Evolutionary conservation across 257 asterid species (phyloP), one percentile per base, ranked within the genome.

Genomic region (Dorcoceras hygrometricum): DNA sequence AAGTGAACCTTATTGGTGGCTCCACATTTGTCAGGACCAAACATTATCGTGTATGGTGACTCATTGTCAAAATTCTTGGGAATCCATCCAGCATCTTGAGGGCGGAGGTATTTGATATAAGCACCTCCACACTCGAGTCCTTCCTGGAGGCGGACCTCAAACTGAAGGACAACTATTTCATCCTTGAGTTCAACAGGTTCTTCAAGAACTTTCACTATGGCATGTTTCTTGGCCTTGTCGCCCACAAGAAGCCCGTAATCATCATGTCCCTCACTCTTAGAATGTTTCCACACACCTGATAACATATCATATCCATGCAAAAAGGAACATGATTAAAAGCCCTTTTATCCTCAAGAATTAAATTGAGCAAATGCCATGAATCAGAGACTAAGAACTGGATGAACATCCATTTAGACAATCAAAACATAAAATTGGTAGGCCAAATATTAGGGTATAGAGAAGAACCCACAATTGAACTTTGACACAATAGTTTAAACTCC

Each of bases 111-210:
- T 77, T 93, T 93, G 64, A 93, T 57, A 68, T 93, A 93, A 67
- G 99, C 99, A 70, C 97, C 99, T 62, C 99, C 99, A 72, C 99
- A 90, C 68, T 93, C 99, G 22, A 90, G 97, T 16, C 99, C 97
- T 2, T 84, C 79, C 74, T 93, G 99, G 69, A 93, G 88, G 68
- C 99, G 97, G 46, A 81, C 94, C 76, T 93, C 99, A 23, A 73
- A 93, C 46, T 93, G 99, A 59, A 93, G 97, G 34, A 90, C 95
- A 62, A 81, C 51, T 2, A 96, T 85, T 69, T 82, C 87, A 39
- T 86, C 97, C 80, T 85, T 85, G 48, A 86, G 89, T 62, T 80
- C 75, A 53, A 79, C 90, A 66, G 79, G 82, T 20, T 75, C 70
- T 24, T 86, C 96, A 29, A 93, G 86, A 70, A 75, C 89, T 89